Evolutionary conservation across 2,329 filamentous ascomycete species (phyloP).

Genomic region (Teratosphaeria nubilosa): DNA sequence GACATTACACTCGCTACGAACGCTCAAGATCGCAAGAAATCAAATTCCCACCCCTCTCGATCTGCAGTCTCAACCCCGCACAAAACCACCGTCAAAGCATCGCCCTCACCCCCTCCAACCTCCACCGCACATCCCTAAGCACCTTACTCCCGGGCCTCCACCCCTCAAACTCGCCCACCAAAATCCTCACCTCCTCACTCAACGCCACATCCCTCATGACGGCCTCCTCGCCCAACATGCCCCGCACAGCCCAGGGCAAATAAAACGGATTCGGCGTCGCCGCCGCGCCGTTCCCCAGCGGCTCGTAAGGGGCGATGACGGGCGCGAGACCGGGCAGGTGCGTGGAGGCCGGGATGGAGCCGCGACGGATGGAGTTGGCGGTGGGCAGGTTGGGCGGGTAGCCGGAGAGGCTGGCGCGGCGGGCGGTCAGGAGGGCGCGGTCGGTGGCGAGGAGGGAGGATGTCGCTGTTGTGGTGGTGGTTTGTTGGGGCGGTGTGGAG

Average conservation of each 20-base stretch:
- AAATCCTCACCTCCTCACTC: conserved; percentile 58
- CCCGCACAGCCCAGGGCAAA: conserved; percentile 90
- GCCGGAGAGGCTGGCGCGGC: conserved; percentile 13
- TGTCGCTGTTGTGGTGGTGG: conserved; percentile 2
- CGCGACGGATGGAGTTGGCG: conserved; percentile 26
- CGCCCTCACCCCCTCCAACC: conserved; percentile 81
- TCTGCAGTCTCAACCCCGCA: no score
- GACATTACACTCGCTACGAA: no score
- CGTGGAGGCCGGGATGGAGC: conserved; percentile 14
- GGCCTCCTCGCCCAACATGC: conserved; percentile 80
- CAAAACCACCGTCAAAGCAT: conserved; percentile 55
- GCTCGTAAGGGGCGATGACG: conserved; percentile 31
- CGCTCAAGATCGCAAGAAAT: no score
- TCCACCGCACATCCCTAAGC: conserved; percentile 89
- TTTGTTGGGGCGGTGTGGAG: not conserved
- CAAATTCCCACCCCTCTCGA: no score
- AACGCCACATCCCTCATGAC: conserved; percentile 67
- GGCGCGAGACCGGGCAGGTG: conserved; percentile 23
- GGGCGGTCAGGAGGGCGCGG: conserved; percentile 10
- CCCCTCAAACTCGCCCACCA: conserved; percentile 81
- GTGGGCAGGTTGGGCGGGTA: conserved; percentile 20
- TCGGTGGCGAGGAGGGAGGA: conserved; percentile 6
- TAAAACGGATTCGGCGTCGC: conserved; percentile 67
- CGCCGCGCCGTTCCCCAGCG: conserved; percentile 1
- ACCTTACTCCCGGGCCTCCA: conserved; percentile 89